A percentile compares a stretch with the other conserved stretches of the same genome.
phyloP scores from a whole-genome alignment of 2,329 filamentous ascomycete species.

The Conoideocrella luteorostrata region DNA sequence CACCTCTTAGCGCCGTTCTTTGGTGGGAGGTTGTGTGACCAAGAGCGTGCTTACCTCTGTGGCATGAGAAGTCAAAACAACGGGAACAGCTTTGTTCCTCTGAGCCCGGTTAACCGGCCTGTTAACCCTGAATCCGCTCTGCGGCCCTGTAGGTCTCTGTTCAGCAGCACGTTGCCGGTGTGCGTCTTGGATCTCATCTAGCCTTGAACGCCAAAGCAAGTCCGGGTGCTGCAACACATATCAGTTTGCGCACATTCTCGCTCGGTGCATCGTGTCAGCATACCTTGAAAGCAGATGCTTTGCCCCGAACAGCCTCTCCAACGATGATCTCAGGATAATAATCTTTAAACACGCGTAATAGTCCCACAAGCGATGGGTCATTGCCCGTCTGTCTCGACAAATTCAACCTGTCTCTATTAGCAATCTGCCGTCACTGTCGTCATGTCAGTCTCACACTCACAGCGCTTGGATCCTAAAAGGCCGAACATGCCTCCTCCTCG shows the following conservation, averaged over 20 bases:
- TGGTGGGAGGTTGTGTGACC: not conserved
- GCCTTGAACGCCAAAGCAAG: slow-evolving; percentile 62
- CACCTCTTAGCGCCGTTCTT: too few relatives aligned
- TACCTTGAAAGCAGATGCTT: slow-evolving; percentile 57
- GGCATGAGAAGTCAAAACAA: slow-evolving; percentile 68
- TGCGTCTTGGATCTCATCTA: slow-evolving; percentile 59
- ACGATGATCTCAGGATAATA: slow-evolving; percentile 87
- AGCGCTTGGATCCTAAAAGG: slow-evolving; percentile 76
- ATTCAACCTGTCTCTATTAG: slow-evolving; percentile 40
- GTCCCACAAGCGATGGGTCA: slow-evolving; percentile 66
- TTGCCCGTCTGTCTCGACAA: slow-evolving; percentile 58
- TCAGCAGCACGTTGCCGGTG: slow-evolving; percentile 42
- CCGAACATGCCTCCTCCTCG: slow-evolving; percentile 73
- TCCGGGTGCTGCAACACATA: slow-evolving; percentile 56
- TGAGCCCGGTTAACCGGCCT: slow-evolving; percentile 30
- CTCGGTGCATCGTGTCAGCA: not conserved
- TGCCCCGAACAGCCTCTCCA: slow-evolving; percentile 56
- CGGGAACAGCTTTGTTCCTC: slow-evolving; percentile 47
- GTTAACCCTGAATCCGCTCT: slow-evolving; percentile 56
- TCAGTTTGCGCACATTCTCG: slow-evolving; percentile 1
- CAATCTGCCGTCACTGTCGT: too few relatives aligned
- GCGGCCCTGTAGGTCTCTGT: slow-evolving; percentile 27
- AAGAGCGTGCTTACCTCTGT: slow-evolving; percentile 47
- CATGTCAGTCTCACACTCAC: slow-evolving; percentile 31
- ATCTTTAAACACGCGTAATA: slow-evolving; percentile 80